Base-by-base conservation (phyloP, 805 yeast genomes). In the Hemisphaericaspora nanyangensis region DNA sequence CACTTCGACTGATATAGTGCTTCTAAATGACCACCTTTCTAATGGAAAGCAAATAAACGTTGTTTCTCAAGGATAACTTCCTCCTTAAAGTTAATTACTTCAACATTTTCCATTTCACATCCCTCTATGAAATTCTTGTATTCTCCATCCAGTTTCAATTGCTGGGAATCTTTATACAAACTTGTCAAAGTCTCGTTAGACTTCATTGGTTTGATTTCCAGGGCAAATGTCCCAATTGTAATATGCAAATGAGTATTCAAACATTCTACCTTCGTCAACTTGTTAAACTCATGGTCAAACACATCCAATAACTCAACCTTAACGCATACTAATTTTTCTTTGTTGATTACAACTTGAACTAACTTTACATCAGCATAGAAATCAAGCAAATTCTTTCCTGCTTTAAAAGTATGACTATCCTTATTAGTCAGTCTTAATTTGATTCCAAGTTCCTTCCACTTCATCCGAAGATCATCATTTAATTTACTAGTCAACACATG, bases 171-270 rank as follows among this genome's bases (percentile, higher is more conserved):
- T 6, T 18, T 24, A 20, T 39, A 37, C 17, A 45, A 19, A 20
- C 31, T 35, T 7, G 17, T 17, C n/a, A 48, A 35, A 7, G 40
- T 32, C 3, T 19, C 46, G 44, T 81, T 80, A 1, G 90, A 75
- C 46, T 77, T 74, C 17, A 65, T 55, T 0, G 93, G 80, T 37
- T 58, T 64, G 3, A 74, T 65, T 0, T 60, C 59, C 0, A 65
- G 63, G 1, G 64, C 49, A 2, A 63, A 52, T 0, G 86, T 76
- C 0, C 90, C 95, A 11, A 87, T 52, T 0, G 97, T 90, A 31
- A 89, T 74, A 55, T 90, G 97, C n/a, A 46, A 39, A 35, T 41
- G 34, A n/a, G 38, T 26, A 35, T 47, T 56, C 30, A 46, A 33
- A 10, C 43, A 44, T 5, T 30, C 36, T 16, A 50, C 28, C 10